Evolutionary conservation across 2,329 filamentous ascomycete genomes (phyloP).

Genomic region (Rutstroemia sp.): DNA sequence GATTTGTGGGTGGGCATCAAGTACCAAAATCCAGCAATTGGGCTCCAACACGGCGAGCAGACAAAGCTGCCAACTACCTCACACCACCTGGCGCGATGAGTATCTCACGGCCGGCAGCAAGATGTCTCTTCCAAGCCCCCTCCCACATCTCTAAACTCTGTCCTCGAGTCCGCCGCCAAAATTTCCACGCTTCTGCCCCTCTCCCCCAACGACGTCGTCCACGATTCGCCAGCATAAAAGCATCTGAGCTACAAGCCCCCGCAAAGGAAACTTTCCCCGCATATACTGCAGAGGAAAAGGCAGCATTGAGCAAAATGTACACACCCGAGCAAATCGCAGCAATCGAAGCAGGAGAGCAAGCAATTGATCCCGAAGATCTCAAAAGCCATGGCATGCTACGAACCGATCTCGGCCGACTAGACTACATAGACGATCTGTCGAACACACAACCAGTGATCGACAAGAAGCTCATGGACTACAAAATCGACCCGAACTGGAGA

Average conservation of each 20-base stretch:
- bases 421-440: constrained; percentile 79
- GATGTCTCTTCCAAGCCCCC: constrained; percentile 43
- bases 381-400: constrained; percentile 64
- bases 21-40: constrained; percentile 10
- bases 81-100: constrained; percentile 34
- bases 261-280: constrained; percentile 44
- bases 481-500: constrained; percentile 33
- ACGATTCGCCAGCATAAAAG: constrained; percentile 33
- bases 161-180: constrained; percentile 37
- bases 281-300: constrained; percentile 61
- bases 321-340: constrained; percentile 74
- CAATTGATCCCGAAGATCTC: constrained; percentile 68
- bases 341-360: constrained; percentile 71
- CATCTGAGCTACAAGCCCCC: constrained; percentile 26
- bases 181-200: constrained; percentile 39
- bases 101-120: constrained; percentile 38
- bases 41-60: constrained; percentile 20
- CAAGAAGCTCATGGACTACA: constrained; percentile 44
- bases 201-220: constrained; percentile 32
- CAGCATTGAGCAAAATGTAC: constrained; percentile 58
- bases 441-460: constrained; percentile 72
- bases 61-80: constrained; percentile 12
- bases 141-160: constrained; percentile 32
- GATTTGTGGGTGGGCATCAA: not conserved
- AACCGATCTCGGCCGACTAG: constrained; percentile 62